These are phyloP conservation scores for Hypomyces perniciosus DNA, from an alignment of 2,329 filamentous ascomycete species.

Conservation along the genomic window DNA sequence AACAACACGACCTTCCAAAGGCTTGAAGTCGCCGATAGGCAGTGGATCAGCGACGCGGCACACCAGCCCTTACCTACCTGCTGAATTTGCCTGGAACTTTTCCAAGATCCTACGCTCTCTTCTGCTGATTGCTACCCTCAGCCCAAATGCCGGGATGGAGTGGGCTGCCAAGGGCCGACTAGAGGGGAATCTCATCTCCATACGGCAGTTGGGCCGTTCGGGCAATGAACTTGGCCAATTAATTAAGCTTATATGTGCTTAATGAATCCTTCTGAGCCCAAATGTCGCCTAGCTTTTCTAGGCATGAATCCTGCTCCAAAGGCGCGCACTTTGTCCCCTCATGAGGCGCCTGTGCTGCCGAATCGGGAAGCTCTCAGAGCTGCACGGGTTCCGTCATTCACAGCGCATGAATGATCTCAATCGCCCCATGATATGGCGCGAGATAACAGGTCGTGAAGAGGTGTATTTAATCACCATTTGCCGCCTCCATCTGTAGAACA, in stretches of 20 bases:
- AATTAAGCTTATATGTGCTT: conserved; percentile 5
- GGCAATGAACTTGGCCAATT: conserved; percentile 2
- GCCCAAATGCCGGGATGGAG: neutral
- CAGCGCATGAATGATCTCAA: neutral
- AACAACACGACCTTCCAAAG: too few relatives aligned
- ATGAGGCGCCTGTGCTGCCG: conserved; percentile 26
- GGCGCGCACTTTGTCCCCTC: neutral
- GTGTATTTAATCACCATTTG: neutral
- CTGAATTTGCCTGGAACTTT: conserved; percentile 6
- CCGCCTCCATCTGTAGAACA: neutral
- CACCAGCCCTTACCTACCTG: conserved; percentile 1
- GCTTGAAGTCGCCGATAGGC: neutral
- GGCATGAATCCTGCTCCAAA: neutral
- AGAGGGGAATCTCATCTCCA: neutral
- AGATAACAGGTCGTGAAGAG: neutral
- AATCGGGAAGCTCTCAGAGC: conserved; percentile 37
- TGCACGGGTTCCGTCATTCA: neutral
- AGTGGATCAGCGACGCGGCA: neutral
- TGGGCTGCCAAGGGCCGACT: conserved; percentile 1
- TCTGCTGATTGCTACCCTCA: neutral
- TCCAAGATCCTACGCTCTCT: neutral
- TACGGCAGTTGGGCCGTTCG: neutral
- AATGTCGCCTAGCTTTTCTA: conserved; percentile 2
- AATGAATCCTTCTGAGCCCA: neutral
- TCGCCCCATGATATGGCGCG: neutral